phyloP scores from a whole-genome alignment of 169 alveolate genomes.

The Plasmodium yoelii region DNA sequence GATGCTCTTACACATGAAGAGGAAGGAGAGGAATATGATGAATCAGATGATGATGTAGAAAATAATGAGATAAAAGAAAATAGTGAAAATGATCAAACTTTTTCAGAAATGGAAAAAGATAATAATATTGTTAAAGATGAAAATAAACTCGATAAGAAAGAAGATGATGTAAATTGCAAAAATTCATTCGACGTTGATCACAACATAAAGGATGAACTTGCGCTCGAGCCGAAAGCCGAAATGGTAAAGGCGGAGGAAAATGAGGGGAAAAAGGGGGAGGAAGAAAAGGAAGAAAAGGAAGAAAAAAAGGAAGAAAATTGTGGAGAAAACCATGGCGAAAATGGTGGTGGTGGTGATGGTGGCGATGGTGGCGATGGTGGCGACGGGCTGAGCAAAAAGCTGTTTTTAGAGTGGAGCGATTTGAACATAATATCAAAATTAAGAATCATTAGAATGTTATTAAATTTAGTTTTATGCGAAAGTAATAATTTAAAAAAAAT shows the following conservation, averaged over 20 bases:
- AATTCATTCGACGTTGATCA: neutral
- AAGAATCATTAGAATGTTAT: constrained; percentile 50
- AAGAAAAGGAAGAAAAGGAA: neutral
- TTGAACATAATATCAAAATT: constrained; percentile 28
- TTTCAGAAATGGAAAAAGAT: neutral
- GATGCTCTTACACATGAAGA: neutral
- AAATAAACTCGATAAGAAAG: neutral
- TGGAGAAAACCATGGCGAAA: too few relatives aligned
- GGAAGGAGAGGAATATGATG: constrained; percentile 2
- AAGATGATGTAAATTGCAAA: neutral
- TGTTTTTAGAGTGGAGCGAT: constrained; percentile 74
- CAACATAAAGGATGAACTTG: neutral
- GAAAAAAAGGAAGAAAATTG: too few relatives aligned
- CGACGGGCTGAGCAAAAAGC: constrained; percentile 30
- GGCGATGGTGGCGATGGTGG: too few relatives aligned
- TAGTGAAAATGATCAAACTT: neutral
- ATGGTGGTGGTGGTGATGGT: too few relatives aligned
- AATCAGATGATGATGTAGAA: constrained; percentile 1
- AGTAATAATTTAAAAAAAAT: constrained; percentile 62
- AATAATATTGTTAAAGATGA: neutral
- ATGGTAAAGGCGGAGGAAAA: neutral
- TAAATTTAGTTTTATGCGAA: constrained; percentile 68
- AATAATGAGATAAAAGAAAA: constrained; percentile 1
- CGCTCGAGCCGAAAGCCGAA: neutral
- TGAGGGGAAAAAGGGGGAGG: neutral